These are phyloP conservation scores for Penicillium paneum DNA, from an alignment of 2,329 filamentous ascomycete species.

Conservation along the genomic window DNA sequence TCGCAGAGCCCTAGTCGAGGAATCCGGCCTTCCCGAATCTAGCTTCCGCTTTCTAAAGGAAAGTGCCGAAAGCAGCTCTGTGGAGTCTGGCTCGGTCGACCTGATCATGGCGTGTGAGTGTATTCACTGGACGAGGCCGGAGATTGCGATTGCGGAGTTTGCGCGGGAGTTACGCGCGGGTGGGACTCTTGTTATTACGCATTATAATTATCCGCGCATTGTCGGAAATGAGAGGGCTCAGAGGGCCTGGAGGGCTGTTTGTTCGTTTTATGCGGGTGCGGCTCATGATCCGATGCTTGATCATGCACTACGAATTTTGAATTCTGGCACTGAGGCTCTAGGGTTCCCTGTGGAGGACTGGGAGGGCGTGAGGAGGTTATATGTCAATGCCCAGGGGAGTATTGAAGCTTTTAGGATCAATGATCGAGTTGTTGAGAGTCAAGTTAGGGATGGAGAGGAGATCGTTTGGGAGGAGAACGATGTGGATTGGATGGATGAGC, in stretches of 20 bases:
- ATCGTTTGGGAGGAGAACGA: slow-evolving; percentile 3
- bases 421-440: not conserved
- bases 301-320: slow-evolving; percentile 4
- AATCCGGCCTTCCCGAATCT: not conserved
- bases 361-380: not conserved
- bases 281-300: slow-evolving; percentile 1
- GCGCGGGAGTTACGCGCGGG: not conserved
- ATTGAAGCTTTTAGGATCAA: slow-evolving; percentile 3
- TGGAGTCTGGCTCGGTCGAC: not conserved
- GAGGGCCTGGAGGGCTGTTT: not conserved
- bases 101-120: slow-evolving; percentile 6
- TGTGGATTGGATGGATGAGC: slow-evolving; percentile 3
- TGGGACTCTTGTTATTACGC: slow-evolving; percentile 1
- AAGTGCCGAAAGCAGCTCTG: slow-evolving; percentile 1
- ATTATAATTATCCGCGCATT: slow-evolving; percentile 6
- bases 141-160: slow-evolving; percentile 1
- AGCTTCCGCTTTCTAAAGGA: slow-evolving; percentile 1
- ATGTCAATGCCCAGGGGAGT: slow-evolving; percentile 2
- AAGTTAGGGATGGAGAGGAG: slow-evolving; percentile 1
- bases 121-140: slow-evolving; percentile 5
- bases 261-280: not conserved
- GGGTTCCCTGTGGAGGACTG: not conserved
- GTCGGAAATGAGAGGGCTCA: slow-evolving; percentile 3
- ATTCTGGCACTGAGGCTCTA: not conserved
- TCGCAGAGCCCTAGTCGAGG: not conserved